Evolutionary conservation across 1,284 basidiomycete species (phyloP).

Genomic region (Microbotryomycetes sp.): DNA sequence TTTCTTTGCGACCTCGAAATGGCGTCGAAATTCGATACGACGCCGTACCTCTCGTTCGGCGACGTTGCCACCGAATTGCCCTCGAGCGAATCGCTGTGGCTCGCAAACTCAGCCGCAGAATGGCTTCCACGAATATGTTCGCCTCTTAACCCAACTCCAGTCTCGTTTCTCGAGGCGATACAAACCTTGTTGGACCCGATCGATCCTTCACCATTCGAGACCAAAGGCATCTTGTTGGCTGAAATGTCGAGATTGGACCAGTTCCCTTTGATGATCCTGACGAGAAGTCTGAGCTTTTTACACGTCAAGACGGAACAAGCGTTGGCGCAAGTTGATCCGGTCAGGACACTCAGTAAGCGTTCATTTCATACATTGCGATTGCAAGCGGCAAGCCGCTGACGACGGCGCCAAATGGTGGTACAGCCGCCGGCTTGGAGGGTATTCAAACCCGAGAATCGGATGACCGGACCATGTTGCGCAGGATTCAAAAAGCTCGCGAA

Average conservation of each 20-base stretch:
- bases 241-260: constrained; percentile 11
- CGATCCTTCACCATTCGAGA: constrained; percentile 8
- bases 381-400: too few relatives aligned
- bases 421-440: constrained; percentile 16
- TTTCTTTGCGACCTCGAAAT: constrained; percentile 30
- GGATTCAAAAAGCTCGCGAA: constrained; percentile 17
- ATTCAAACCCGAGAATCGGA: constrained; percentile 18
- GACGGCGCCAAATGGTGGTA: background rate
- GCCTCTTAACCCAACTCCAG: background rate
- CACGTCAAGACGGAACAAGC: constrained; percentile 29
- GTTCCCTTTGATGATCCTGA: constrained; percentile 24
- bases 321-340: constrained; percentile 18
- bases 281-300: constrained; percentile 21
- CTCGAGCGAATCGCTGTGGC: constrained; percentile 16
- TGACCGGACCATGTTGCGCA: constrained; percentile 13
- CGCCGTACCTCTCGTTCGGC: constrained; percentile 18
- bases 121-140: constrained; percentile 10
- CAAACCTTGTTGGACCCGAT: constrained; percentile 15
- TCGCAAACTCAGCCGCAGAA: constrained; percentile 7
- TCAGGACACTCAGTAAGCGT: constrained; percentile 4
- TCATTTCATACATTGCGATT: background rate
- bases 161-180: constrained; percentile 19
- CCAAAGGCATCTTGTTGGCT: constrained; percentile 13
- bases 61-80: constrained; percentile 29
- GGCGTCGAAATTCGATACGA: constrained; percentile 9